These are phyloP conservation scores for Sphaerobolus stellatus DNA, from an alignment of 1,284 basidiomycete genomes.

Conservation along the genomic window DNA sequence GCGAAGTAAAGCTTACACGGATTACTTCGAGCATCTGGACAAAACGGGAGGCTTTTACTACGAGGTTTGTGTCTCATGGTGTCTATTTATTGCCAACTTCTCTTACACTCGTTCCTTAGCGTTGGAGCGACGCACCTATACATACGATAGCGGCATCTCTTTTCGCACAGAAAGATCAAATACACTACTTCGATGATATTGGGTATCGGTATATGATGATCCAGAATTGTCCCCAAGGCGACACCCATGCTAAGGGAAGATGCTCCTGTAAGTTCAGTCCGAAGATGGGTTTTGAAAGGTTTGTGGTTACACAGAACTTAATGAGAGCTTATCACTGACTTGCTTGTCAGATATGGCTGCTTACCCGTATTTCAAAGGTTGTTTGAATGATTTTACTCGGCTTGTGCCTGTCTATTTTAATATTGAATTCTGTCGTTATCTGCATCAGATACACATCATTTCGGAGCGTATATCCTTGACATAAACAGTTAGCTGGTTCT, in stretches of 20 bases:
- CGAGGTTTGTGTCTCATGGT: conserved; percentile 52
- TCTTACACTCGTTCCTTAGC: conserved; percentile 32
- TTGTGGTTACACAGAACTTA: too few relatives aligned
- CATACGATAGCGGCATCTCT: conserved; percentile 79
- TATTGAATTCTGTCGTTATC: too few relatives aligned
- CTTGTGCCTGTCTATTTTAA: too few relatives aligned
- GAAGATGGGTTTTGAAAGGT: too few relatives aligned
- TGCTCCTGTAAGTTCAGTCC: conserved; percentile 59
- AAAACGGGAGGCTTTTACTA: conserved; percentile 82
- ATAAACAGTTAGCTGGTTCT: too few relatives aligned
- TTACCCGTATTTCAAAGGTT: too few relatives aligned
- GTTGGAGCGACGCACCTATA: conserved; percentile 88
- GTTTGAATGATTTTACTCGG: too few relatives aligned
- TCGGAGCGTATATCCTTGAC: too few relatives aligned
- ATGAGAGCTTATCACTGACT: too few relatives aligned
- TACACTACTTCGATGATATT: conserved; percentile 71
- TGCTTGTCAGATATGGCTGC: too few relatives aligned
- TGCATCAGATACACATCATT: too few relatives aligned
- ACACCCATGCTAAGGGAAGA: conserved; percentile 44
- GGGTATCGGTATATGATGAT: conserved; percentile 60
- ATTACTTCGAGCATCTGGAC: conserved; percentile 80
- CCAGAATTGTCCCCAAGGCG: conserved; percentile 60
- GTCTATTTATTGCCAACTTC: background rate
- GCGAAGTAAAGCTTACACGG: conserved; percentile 71
- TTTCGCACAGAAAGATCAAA: conserved; percentile 66